Base-by-base conservation (phyloP, 768 basidiomycete species). In the Pisolithus tinctorius region DNA sequence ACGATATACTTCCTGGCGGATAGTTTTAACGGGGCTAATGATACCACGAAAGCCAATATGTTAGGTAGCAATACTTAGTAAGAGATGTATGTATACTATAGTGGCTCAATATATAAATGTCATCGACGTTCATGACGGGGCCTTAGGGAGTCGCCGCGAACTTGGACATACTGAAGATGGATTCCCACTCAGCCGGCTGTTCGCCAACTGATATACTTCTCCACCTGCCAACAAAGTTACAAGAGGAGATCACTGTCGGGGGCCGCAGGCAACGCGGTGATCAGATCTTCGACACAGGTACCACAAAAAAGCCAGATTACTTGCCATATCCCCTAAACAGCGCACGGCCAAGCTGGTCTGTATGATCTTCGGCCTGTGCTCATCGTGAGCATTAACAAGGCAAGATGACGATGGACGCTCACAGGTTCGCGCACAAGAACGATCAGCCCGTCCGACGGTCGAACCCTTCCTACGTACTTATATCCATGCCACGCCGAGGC, bases 391-490 rank as follows among this genome's bases (percentile, higher is more conserved):
- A 50, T 39, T 26, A 13, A 51, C 47, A 30, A 1, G 17, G 53
- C 16, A 48, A 20, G 27, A 29, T 10, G 38, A 46, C 36, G 11
- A 47, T 29, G 16, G 39, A 27, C 16, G 66, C 77, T 52, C 50
- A 80, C 80, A 49, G 81, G 75, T 67, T 78, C 72, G 49, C 78
- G 74, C 26, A 73, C 55, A 31, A 86, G 63, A 4, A 77, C 73
- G 27, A 84, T 67, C 37, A 84, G 67, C 13, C 84, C 84, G 63
- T 86, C 84, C 37, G 70, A 69, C 7, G 78, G 64, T 29, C 84
- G 70, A 13, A 86, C 68, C 29, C 82, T 77, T 36, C 84, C 84
- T 39, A 78, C 62, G 46, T 84, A 69, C 45, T 66, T 72, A 50
- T 76, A 79, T 4, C 69, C 73, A 2, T 80, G 82, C 84, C 83